Evolutionary conservation across 768 basidiomycete species (phyloP).

Genomic region (Exidia glandulosa): DNA sequence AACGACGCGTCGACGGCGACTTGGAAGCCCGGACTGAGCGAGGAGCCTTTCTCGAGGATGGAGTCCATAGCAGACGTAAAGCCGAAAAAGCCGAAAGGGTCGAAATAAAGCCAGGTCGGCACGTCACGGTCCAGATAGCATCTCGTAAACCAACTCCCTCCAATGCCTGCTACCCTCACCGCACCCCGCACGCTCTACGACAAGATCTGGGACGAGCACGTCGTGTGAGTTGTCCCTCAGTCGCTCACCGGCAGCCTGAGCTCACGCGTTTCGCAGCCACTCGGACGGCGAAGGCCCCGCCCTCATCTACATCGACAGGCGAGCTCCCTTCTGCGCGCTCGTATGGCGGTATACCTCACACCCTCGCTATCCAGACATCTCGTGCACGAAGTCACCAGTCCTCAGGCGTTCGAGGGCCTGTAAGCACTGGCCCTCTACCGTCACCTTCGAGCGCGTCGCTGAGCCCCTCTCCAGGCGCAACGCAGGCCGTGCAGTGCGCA

Average conservation of each 20-base stretch:
- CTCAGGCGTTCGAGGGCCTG: conserved; percentile 86
- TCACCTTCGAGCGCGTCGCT: conserved; percentile 5
- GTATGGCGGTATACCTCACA: not conserved
- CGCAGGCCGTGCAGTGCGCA: conserved; percentile 64
- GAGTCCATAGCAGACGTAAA: not conserved
- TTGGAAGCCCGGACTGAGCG: conserved; percentile 60
- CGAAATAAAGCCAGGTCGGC: not conserved
- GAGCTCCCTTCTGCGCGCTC: conserved; percentile 9
- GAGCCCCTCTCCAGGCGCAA: conserved; percentile 37
- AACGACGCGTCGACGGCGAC: conserved; percentile 54
- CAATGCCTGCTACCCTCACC: conserved; percentile 44
- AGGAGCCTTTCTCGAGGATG: conserved; percentile 65
- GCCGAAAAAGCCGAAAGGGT: not conserved
- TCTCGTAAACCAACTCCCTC: not conserved
- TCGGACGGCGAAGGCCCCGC: conserved; percentile 65
- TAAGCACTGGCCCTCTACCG: conserved; percentile 23
- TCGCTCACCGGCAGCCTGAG: not conserved
- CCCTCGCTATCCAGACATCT: conserved; percentile 29
- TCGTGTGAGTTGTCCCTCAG: conserved; percentile 49
- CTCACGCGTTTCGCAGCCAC: conserved; percentile 34
- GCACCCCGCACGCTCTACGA: conserved; percentile 87
- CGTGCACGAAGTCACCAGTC: conserved; percentile 90
- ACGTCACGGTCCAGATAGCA: not conserved
- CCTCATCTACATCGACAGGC: conserved; percentile 78
- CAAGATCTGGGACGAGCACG: conserved; percentile 97